Evolutionary conservation across 2,329 filamentous ascomycete genomes (phyloP).

Genomic region (Mollisia scopiformis): DNA sequence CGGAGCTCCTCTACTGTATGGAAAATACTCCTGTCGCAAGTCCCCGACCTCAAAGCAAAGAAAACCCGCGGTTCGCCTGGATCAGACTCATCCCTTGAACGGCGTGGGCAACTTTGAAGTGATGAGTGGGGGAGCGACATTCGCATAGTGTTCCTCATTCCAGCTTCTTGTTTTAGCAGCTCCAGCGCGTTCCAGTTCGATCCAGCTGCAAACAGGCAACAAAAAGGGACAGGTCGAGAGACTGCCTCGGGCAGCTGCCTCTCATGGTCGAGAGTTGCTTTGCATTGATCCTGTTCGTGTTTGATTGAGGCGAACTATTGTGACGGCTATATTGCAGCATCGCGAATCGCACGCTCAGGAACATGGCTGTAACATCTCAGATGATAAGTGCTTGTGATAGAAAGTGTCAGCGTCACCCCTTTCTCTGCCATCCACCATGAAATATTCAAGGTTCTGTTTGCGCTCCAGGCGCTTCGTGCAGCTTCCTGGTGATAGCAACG

Average conservation of each 20-base stretch:
- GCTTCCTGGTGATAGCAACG: not conserved
- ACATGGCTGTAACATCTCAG: not conserved
- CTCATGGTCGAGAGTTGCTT: not conserved
- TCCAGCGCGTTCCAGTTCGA: not conserved
- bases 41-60: not conserved
- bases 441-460: not conserved
- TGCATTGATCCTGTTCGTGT: not conserved
- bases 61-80: not conserved
- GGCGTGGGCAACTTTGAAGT: not conserved
- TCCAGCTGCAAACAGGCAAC: not conserved
- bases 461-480: not conserved
- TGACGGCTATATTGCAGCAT: not conserved
- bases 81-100: not conserved
- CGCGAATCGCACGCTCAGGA: not conserved
- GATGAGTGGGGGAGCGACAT: not conserved
- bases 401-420: not conserved
- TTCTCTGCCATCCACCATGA: not conserved
- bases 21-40: not conserved
- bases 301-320: not conserved
- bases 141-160: not conserved
- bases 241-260: not conserved
- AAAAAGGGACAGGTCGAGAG: not conserved
- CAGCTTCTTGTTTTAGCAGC: not conserved
- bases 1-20: not conserved
- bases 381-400: slow-evolving; percentile 2